These are phyloP conservation scores for Amauroascus verrucosus DNA, from an alignment of 2,329 filamentous ascomycete genomes.

Conservation along the genomic window DNA sequence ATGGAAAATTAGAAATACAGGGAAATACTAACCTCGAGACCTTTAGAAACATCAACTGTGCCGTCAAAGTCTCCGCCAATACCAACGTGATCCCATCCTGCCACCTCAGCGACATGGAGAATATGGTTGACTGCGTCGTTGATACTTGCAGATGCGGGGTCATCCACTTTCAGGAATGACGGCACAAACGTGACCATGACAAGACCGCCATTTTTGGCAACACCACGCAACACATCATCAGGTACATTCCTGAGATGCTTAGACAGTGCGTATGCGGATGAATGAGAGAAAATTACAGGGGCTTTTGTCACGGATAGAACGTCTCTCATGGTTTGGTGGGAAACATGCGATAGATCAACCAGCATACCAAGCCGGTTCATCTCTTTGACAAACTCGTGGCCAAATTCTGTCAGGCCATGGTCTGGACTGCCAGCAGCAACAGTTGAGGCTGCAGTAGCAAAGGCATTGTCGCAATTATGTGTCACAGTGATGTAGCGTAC, in stretches of 20 bases:
- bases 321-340: slow-evolving; percentile 21
- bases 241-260: slow-evolving; percentile 34
- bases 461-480: slow-evolving; percentile 26
- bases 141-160: slow-evolving; percentile 26
- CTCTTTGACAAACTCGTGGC: slow-evolving; percentile 19
- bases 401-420: slow-evolving; percentile 20
- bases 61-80: slow-evolving; percentile 30
- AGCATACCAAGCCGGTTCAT: slow-evolving; percentile 26
- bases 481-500: slow-evolving; percentile 22
- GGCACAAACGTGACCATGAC: slow-evolving; percentile 36
- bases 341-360: slow-evolving; percentile 23
- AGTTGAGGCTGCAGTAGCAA: slow-evolving; percentile 20
- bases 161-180: slow-evolving; percentile 22
- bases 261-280: slow-evolving; percentile 19
- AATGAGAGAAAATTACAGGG: slow-evolving; percentile 23
- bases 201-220: slow-evolving; percentile 33
- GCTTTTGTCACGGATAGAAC: slow-evolving; percentile 18
- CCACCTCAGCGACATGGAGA: slow-evolving; percentile 23
- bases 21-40: slow-evolving; percentile 20
- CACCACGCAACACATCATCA: slow-evolving; percentile 31
- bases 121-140: slow-evolving; percentile 34
- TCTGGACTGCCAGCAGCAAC: slow-evolving; percentile 18
- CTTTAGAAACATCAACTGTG: slow-evolving; percentile 18
- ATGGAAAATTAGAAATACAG: background rate
- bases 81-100: slow-evolving; percentile 30